These are phyloP conservation scores for Phascolomyces articulosus DNA, from an alignment of 371 early-diverging fungal species.

Conservation along the genomic window DNA sequence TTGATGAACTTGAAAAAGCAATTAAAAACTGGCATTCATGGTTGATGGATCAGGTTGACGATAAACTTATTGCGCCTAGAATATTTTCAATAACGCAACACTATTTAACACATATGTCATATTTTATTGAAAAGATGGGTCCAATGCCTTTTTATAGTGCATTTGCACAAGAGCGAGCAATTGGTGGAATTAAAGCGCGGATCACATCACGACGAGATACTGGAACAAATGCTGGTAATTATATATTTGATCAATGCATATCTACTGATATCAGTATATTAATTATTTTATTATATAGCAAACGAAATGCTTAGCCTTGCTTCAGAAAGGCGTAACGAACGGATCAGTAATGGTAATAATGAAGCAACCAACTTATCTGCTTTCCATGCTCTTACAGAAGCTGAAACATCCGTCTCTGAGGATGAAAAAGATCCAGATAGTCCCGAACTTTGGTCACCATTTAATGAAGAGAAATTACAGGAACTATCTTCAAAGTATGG, in stretches of 20 bases:
- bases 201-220: not conserved
- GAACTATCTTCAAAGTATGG: too few relatives aligned
- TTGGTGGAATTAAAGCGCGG: not conserved
- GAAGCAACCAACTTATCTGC: too few relatives aligned
- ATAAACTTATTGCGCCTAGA: not conserved
- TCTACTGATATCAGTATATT: too few relatives aligned
- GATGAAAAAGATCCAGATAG: too few relatives aligned
- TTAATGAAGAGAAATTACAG: too few relatives aligned
- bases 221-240: constrained; percentile 8
- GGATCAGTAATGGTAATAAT: too few relatives aligned
- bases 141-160: not conserved
- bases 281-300: not conserved
- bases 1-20: not conserved
- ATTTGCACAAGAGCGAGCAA: constrained; percentile 9
- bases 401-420: too few relatives aligned
- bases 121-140: not conserved
- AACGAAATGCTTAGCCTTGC: not conserved
- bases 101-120: not conserved
- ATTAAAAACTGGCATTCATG: not conserved
- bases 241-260: not conserved
- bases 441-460: too few relatives aligned
- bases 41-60: not conserved
- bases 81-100: constrained; percentile 6
- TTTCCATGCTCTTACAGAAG: too few relatives aligned
- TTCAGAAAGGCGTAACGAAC: too few relatives aligned